Evolutionary conservation across 1,139 yeast genomes (phyloP).

Genomic region (Scheffersomyces illinoinensis): DNA sequence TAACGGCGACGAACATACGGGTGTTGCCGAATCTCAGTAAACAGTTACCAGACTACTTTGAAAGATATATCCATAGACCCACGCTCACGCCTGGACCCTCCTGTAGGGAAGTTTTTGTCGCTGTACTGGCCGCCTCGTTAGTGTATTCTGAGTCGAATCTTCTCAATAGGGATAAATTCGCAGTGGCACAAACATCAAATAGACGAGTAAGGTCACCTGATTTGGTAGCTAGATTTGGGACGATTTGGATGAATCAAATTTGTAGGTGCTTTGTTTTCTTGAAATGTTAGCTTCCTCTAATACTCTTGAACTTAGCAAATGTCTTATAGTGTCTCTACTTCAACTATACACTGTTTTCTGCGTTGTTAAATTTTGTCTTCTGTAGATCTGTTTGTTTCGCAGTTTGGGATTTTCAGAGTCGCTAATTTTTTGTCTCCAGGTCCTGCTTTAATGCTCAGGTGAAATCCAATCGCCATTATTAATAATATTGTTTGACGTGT

Average conservation of each 20-base stretch:
- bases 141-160: not conserved
- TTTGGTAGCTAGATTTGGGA: not conserved
- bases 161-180: not conserved
- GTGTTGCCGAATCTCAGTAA: too few species aligned
- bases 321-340: not conserved
- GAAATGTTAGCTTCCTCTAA: not conserved
- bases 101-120: too few species aligned
- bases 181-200: not conserved
- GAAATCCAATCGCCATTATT: not conserved
- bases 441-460: not conserved
- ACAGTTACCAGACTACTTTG: too few species aligned
- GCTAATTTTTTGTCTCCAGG: not conserved
- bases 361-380: not conserved
- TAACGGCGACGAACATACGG: too few species aligned
- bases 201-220: not conserved
- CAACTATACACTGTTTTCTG: not conserved
- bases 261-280: not conserved
- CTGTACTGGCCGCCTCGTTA: not conserved
- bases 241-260: not conserved
- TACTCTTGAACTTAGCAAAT: not conserved
- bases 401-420: not conserved
- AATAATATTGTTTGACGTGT: not conserved
- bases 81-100: too few species aligned
- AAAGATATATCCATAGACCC: too few species aligned
- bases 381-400: not conserved